phyloP scores from a whole-genome alignment of 768 basidiomycete species.

The Trametes cubensis region DNA sequence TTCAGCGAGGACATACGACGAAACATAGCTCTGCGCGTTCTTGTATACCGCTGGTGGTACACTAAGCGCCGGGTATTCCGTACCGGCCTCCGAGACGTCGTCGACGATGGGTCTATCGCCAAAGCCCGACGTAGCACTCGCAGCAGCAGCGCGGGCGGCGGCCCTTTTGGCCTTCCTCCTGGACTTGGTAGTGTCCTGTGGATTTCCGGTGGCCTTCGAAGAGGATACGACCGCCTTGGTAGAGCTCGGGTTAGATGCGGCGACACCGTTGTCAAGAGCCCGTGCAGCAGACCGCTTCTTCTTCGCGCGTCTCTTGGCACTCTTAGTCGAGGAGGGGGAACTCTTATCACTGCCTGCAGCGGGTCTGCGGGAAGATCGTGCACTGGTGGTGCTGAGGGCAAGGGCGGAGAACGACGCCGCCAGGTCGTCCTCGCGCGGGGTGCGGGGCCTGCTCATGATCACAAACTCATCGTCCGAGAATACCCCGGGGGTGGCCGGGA shows the following conservation, averaged over 20 bases:
- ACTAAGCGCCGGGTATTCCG: conserved; percentile 31
- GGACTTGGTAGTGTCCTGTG: conserved; percentile 7
- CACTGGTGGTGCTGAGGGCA: conserved; percentile 5
- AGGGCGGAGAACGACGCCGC: conserved; percentile 25
- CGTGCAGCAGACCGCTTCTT: conserved; percentile 8
- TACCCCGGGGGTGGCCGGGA: conserved; percentile 31
- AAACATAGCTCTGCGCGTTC: conserved; percentile 62
- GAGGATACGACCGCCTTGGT: conserved; percentile 4
- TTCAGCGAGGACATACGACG: conserved; percentile 48
- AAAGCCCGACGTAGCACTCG: conserved; percentile 27
- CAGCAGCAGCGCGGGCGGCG: conserved; percentile 1
- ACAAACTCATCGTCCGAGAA: conserved; percentile 56
- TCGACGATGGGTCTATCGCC: conserved; percentile 51
- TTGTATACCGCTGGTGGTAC: conserved; percentile 47
- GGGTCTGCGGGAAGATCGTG: conserved; percentile 1
- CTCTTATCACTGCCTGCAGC: conserved; percentile 8
- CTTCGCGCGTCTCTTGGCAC: conserved; percentile 9
- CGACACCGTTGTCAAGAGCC: conserved; percentile 15
- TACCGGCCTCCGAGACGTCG: conserved; percentile 50
- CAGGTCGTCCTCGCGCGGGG: conserved; percentile 29
- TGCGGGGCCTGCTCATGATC: conserved; percentile 43
- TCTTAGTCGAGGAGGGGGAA: background rate
- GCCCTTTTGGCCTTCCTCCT: conserved; percentile 16
- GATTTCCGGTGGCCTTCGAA: background rate
- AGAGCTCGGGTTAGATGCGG: background rate